A percentile compares a stretch with the other conserved stretches of the same genome.
Evolutionary conservation across 169 alveolate species (phyloP).

Genomic region (Plasmodium adleri): DNA sequence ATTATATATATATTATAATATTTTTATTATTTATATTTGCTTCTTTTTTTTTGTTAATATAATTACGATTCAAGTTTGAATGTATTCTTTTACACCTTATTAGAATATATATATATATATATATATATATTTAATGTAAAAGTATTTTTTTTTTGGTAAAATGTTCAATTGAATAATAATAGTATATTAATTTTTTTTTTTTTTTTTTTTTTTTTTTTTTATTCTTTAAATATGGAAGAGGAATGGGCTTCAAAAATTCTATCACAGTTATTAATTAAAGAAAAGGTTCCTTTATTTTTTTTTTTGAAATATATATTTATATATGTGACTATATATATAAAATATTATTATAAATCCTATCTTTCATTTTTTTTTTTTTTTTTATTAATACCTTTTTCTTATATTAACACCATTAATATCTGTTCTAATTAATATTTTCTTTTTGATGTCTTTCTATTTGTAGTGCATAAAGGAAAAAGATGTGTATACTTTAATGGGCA

Average conservation of each 20-base stretch:
- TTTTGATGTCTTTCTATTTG: neutral
- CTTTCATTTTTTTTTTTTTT: neutral
- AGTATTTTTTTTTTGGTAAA: too few species aligned
- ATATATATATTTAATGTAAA: too few species aligned
- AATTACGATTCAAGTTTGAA: too few species aligned
- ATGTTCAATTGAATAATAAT: too few species aligned
- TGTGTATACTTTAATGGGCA: slow-evolving; percentile 20
- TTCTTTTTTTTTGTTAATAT: too few species aligned
- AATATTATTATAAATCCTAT: neutral
- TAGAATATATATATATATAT: slow-evolving; percentile 1
- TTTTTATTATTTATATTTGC: too few species aligned
- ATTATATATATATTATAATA: too few species aligned
- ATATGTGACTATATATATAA: too few species aligned
- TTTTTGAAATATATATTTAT: too few species aligned
- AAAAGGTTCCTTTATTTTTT: slow-evolving; percentile 31
- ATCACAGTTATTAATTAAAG: slow-evolving; percentile 52
- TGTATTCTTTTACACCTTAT: too few species aligned
- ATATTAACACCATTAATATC: neutral
- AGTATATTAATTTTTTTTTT: neutral
- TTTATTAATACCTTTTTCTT: neutral
- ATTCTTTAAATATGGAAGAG: slow-evolving; percentile 11
- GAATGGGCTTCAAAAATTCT: slow-evolving; percentile 66
- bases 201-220: neutral
- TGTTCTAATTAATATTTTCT: neutral
- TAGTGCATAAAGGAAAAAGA: slow-evolving; percentile 63